phyloP scores from a whole-genome alignment of 495 filamentous ascomycete genomes.

The Penicillium desertorum region DNA sequence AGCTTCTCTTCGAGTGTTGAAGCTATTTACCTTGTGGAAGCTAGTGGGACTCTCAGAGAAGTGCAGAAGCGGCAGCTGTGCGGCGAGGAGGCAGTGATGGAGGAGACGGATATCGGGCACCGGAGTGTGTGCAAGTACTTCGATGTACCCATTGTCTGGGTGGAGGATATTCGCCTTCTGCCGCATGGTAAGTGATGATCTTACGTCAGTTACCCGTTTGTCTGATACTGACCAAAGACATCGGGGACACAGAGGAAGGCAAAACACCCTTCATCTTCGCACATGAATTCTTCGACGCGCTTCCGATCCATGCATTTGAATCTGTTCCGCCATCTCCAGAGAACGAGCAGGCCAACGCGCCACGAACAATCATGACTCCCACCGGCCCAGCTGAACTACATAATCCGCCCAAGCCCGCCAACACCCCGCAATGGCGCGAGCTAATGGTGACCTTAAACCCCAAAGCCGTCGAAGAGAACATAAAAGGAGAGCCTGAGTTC shows the following conservation, averaged over 20 bases:
- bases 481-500: slow-evolving; percentile 66
- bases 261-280: slow-evolving; percentile 91
- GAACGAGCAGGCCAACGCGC: slow-evolving; percentile 31
- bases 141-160: slow-evolving; percentile 76
- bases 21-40: slow-evolving; percentile 86
- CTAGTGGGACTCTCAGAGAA: slow-evolving; percentile 70
- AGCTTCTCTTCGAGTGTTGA: slow-evolving; percentile 74
- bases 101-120: slow-evolving; percentile 72
- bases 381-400: slow-evolving; percentile 47
- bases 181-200: slow-evolving; percentile 57
- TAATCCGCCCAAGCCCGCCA: slow-evolving; percentile 44
- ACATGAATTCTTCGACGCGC: slow-evolving; percentile 98
- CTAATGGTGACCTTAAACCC: slow-evolving; percentile 72
- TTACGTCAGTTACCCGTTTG: background rate
- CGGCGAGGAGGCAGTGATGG: slow-evolving; percentile 64
- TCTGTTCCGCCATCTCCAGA: slow-evolving; percentile 52
- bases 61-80: slow-evolving; percentile 84
- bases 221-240: background rate
- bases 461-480: slow-evolving; percentile 50
- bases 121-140: slow-evolving; percentile 74
- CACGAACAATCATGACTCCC: slow-evolving; percentile 46
- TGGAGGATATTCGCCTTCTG: slow-evolving; percentile 81
- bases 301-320: slow-evolving; percentile 95
- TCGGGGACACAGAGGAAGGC: slow-evolving; percentile 34
- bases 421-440: slow-evolving; percentile 76